phyloP scores from a whole-genome alignment of 768 basidiomycete species.

The Psilocybe subaeruginosa region DNA sequence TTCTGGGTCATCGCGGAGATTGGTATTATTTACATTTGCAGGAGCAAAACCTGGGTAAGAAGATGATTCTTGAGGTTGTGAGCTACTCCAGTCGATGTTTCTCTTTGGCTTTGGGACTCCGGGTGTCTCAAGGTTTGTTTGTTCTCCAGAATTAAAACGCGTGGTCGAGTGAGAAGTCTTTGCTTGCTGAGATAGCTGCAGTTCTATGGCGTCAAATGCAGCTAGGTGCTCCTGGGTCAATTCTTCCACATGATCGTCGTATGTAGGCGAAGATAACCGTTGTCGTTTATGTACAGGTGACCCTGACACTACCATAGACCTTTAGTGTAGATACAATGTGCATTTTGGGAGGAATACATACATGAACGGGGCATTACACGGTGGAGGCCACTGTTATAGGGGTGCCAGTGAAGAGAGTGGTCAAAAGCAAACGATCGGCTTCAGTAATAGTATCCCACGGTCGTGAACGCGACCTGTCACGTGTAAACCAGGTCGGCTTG shows the following conservation, averaged over 20 bases:
- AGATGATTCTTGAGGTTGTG: conserved; percentile 18
- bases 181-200: conserved; percentile 40
- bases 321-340: not conserved
- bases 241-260: conserved; percentile 54
- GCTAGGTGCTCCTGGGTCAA: conserved; percentile 58
- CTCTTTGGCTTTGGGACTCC: not conserved
- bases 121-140: not conserved
- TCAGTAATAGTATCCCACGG: not conserved
- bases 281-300: conserved; percentile 61
- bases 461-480: conserved; percentile 9
- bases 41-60: conserved; percentile 8
- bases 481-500: not conserved
- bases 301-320: conserved; percentile 27
- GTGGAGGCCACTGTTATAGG: not conserved
- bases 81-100: conserved; percentile 15
- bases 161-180: not conserved
- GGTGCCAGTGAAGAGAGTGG: not conserved
- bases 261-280: conserved; percentile 68
- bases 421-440: conserved; percentile 2
- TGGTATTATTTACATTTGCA: conserved; percentile 6
- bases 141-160: not conserved
- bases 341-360: not conserved
- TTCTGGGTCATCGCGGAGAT: conserved; percentile 40
- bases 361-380: conserved; percentile 12
- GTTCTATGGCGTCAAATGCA: conserved; percentile 57